Evolutionary conservation across 2,329 filamentous ascomycete genomes (phyloP).

Genomic region (Fusarium sp.): DNA sequence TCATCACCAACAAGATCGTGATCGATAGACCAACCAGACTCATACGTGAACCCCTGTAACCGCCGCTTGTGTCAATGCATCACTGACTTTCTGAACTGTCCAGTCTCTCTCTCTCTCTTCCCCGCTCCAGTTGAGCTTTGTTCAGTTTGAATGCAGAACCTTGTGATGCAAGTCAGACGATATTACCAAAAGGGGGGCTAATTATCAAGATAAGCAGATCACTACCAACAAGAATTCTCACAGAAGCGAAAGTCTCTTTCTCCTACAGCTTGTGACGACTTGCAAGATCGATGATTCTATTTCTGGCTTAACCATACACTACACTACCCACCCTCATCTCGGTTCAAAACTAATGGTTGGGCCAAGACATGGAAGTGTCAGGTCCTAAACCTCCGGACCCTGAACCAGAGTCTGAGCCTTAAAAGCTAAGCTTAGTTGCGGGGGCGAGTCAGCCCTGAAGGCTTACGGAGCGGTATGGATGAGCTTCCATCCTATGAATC

Average conservation of each 20-base stretch:
- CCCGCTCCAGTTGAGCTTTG: background rate
- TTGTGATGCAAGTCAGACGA: background rate
- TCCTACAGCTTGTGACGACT: background rate
- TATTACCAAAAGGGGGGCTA: background rate
- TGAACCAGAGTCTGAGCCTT: constrained; percentile 6
- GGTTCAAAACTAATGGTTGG: constrained; percentile 28
- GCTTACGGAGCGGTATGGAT: constrained; percentile 9
- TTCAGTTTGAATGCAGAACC: background rate
- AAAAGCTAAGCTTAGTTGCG: constrained; percentile 15
- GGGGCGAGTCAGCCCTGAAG: constrained; percentile 29
- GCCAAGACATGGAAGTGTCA: constrained; percentile 9
- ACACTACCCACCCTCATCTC: constrained; percentile 33
- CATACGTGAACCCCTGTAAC: background rate
- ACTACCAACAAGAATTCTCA: background rate
- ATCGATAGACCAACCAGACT: constrained; percentile 21
- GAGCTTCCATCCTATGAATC: constrained; percentile 6
- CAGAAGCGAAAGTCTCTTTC: background rate
- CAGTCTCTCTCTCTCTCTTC: background rate
- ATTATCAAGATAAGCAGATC: background rate
- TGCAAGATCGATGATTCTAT: constrained; percentile 20
- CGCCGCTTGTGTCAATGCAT: constrained; percentile 1
- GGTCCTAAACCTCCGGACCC: constrained; percentile 10
- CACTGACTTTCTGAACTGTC: constrained; percentile 5
- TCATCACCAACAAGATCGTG: constrained; percentile 26
- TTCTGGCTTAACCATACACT: constrained; percentile 21